phyloP scores from a whole-genome alignment of 169 alveolate species.

The Babesia bovis region DNA sequence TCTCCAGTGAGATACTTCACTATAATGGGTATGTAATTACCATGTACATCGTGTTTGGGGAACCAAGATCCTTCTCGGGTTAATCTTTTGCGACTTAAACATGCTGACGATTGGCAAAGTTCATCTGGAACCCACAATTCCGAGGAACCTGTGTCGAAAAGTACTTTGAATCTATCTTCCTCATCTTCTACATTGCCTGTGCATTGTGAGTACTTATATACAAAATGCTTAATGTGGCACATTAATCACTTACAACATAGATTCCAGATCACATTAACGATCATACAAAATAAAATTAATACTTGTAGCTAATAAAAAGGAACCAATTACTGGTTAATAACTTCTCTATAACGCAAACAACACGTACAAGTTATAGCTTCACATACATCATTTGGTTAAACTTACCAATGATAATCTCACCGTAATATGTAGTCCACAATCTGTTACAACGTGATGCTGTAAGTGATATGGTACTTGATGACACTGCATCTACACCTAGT shows the following conservation, averaged over 20 bases:
- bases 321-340: too few relatives aligned
- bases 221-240: too few relatives aligned
- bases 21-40: slow-evolving; percentile 47
- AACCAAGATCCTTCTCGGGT: slow-evolving; percentile 23
- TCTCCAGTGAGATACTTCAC: slow-evolving; percentile 62
- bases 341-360: too few relatives aligned
- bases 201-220: too few relatives aligned
- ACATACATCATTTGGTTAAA: background rate
- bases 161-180: slow-evolving; percentile 65
- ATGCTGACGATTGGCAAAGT: slow-evolving; percentile 42
- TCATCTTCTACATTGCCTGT: slow-evolving; percentile 41
- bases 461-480: slow-evolving; percentile 51
- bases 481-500: slow-evolving; percentile 29
- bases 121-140: slow-evolving; percentile 78
- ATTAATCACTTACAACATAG: too few relatives aligned
- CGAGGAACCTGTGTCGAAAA: slow-evolving; percentile 81
- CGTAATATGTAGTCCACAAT: slow-evolving; percentile 62
- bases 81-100: slow-evolving; percentile 47
- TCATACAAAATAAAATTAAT: too few relatives aligned
- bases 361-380: too few relatives aligned
- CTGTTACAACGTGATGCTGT: slow-evolving; percentile 27
- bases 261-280: too few relatives aligned
- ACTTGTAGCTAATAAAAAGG: too few relatives aligned
- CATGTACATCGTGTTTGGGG: slow-evolving; percentile 45
- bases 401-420: slow-evolving; percentile 51